A percentile compares a stretch with the other conserved stretches of the same genome.
Conservation (phyloP, 768 basidiomycete species). For the Rubroboletus satanas region DNA sequence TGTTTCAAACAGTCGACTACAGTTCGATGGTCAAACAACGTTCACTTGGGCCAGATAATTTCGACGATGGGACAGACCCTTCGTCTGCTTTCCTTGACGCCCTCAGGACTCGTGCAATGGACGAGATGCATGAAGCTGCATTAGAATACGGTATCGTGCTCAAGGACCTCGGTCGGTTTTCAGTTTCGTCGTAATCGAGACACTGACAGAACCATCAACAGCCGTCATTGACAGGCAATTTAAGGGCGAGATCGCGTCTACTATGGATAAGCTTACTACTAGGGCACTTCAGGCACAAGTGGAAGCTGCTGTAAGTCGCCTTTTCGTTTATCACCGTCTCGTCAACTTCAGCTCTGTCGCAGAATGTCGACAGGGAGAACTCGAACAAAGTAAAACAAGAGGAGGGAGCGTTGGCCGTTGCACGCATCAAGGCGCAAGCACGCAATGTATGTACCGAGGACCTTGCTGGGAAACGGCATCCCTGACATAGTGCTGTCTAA, state of each 20-base stretch:
- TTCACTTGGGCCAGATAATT: conserved; percentile 68
- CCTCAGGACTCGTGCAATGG: conserved; percentile 77
- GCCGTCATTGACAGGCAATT: conserved; percentile 87
- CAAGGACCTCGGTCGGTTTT: conserved; percentile 64
- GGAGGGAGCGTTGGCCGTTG: conserved; percentile 72
- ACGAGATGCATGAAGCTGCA: conserved; percentile 78
- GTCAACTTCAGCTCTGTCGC: background rate
- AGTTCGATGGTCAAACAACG: conserved; percentile 74
- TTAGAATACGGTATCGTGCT: conserved; percentile 80
- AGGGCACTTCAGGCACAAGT: conserved; percentile 84
- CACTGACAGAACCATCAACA: conserved; percentile 24
- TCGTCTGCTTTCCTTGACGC: conserved; percentile 81
- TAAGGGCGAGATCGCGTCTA: conserved; percentile 82
- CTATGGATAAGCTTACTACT: conserved; percentile 83
- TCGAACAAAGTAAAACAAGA: conserved; percentile 86
- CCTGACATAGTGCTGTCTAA: conserved; percentile 9
- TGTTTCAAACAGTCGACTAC: conserved; percentile 41
- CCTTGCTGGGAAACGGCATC: background rate
- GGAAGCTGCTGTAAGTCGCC: conserved; percentile 64
- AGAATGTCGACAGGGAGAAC: conserved; percentile 86
- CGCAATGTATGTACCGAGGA: conserved; percentile 38
- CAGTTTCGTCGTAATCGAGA: background rate
- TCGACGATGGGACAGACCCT: conserved; percentile 65
- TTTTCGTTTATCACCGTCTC: background rate
- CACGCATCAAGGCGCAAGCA: conserved; percentile 68